A percentile compares a stretch with the other conserved stretches of the same genome.
Conservation (phyloP, 768 basidiomycete genomes). For the Kwoniella dendrophila region DNA sequence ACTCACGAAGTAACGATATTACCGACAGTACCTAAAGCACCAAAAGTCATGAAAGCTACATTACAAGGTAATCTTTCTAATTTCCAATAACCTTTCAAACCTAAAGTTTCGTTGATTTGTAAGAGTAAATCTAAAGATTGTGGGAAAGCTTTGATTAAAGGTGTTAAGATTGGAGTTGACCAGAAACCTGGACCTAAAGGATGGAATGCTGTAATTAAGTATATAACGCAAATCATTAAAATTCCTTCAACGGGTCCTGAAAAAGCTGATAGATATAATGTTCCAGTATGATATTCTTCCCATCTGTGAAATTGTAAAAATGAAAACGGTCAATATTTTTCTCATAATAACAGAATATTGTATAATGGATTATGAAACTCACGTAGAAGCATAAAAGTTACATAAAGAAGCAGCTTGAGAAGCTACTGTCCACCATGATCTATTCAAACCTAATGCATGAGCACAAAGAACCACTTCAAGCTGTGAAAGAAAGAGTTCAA, state of each 20-base stretch:
- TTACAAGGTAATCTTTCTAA: conserved; percentile 69
- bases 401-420: conserved; percentile 75
- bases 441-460: conserved; percentile 83
- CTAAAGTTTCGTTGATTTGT: conserved; percentile 30
- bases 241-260: conserved; percentile 98
- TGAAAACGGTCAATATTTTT: too few relatives aligned
- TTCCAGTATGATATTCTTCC: conserved; percentile 65
- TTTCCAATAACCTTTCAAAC: conserved; percentile 32
- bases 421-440: conserved; percentile 96
- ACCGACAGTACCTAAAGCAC: conserved; percentile 67
- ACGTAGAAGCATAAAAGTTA: conserved; percentile 77
- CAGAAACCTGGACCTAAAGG: conserved; percentile 58
- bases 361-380: conserved; percentile 19
- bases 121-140: conserved; percentile 13
- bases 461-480: conserved; percentile 81
- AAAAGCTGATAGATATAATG: conserved; percentile 86
- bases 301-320: conserved; percentile 55
- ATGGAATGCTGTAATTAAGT: conserved; percentile 72
- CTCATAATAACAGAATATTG: too few relatives aligned
- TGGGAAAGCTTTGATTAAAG: conserved; percentile 27
- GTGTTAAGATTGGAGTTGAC: conserved; percentile 35
- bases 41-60: conserved; percentile 84
- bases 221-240: conserved; percentile 76
- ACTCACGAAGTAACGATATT: conserved; percentile 75
- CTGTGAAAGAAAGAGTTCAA: conserved; percentile 57